phyloP scores from a whole-genome alignment of 139 green algal genomes.

The Closterium sp. region DNA sequence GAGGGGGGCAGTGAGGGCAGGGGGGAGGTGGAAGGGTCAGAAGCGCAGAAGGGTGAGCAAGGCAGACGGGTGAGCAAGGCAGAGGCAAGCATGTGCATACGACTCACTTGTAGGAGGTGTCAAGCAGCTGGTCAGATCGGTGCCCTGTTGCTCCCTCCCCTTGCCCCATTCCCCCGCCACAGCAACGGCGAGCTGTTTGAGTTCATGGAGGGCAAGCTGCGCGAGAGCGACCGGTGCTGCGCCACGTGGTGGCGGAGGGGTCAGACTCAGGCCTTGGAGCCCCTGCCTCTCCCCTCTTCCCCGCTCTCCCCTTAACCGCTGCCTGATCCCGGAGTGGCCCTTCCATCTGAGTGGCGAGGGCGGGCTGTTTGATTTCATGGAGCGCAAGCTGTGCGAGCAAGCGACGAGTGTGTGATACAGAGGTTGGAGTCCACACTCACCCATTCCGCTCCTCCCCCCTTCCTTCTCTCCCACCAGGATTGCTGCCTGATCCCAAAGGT shows the following conservation, averaged over 20 bases:
- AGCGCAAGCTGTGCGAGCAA: conserved; percentile 70
- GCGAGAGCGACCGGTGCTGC: conserved; percentile 65
- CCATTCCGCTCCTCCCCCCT: too few relatives aligned
- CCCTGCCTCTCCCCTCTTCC: background rate
- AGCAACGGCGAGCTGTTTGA: conserved; percentile 65
- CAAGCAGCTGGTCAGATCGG: too few relatives aligned
- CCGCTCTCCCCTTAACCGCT: conserved; percentile 60
- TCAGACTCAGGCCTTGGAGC: conserved; percentile 51
- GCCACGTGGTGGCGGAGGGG: conserved; percentile 60
- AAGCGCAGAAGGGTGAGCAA: conserved; percentile 18
- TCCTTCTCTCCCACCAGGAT: conserved; percentile 53
- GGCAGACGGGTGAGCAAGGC: too few relatives aligned
- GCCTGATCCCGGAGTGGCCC: conserved; percentile 89
- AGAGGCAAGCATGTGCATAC: too few relatives aligned
- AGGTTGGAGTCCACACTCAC: too few relatives aligned
- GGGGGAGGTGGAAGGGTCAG: background rate
- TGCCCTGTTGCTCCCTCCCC: too few relatives aligned
- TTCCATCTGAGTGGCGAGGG: conserved; percentile 74
- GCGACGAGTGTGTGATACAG: conserved; percentile 63
- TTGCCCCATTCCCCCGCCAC: too few relatives aligned
- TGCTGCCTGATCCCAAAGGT: conserved; percentile 92
- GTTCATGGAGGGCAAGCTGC: conserved; percentile 75
- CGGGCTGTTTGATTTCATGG: conserved; percentile 78
- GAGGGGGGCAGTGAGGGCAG: background rate
- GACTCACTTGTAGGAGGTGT: too few relatives aligned